Base-by-base conservation (phyloP, 2,329 filamentous ascomycete genomes). In the Neodidymelliopsis sp. region DNA sequence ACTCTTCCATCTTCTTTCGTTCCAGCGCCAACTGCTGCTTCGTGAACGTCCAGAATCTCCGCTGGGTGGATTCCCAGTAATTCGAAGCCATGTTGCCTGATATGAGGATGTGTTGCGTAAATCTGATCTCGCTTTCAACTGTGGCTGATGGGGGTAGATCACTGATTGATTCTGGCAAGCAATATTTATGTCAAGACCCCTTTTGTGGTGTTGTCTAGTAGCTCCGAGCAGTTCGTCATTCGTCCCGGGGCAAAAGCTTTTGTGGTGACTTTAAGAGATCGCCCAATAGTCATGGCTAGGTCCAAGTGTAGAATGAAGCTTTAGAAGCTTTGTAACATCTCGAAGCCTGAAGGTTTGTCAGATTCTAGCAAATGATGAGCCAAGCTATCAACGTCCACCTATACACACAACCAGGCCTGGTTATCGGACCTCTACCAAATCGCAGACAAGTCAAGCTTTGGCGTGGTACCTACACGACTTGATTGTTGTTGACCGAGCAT, bases 31-130 rank as follows among this genome's bases (percentile, higher is more conserved):
- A 81, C 70, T 92, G 85, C 54, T 91, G 86, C 66, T 90, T 88
- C 35, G 90, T 87, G 74, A 96, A 96, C 47, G 90, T 88, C 94
- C 94, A 99, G 77, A 89, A 84, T 61, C 86, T 88, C 62, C 88
- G 84, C 76, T 99, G 94, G 19, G 91, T 94, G 45, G 94, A 97
- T 57, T 91, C 88, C 92, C 92, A 99, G 77, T 93, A 99, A 75
- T 93, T 97, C 69, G 92, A 90, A 24, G 93, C 90, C 93, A 97
- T 97, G 50, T 13, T 56, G 55, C 28, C 24, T 15, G 12, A 4
- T 11, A 28, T 6, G 24, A 12, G 10, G 36, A 10, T 27, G 8
- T n/a, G 24, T 10, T 13, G 3, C 3, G n/a, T 4, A 39, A 24
- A 25, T n/a, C 3, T 27, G 3, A 18, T 36, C 18, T 23, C 19